These are phyloP conservation scores for Conringia planisiliqua DNA, from an alignment of 345 rosid species.

Conservation along the genomic window DNA sequence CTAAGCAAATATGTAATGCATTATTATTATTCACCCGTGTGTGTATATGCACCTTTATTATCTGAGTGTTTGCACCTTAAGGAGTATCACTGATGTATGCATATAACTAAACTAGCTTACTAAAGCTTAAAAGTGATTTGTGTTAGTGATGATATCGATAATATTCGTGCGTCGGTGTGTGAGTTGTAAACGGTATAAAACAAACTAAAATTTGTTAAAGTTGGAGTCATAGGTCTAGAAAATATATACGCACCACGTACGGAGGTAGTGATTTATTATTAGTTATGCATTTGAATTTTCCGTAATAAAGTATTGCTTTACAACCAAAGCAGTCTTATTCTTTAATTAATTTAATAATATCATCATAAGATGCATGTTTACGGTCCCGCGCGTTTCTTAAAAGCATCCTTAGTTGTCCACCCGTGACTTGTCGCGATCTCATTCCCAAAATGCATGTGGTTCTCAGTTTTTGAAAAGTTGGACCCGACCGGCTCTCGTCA, in stretches of 20 bases:
- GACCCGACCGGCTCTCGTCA: too few species aligned
- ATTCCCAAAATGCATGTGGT: too few species aligned
- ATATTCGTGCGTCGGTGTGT: too few species aligned
- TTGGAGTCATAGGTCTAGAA: not conserved
- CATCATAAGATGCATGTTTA: too few species aligned
- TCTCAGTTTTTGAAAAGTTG: too few species aligned
- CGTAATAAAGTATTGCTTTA: not conserved
- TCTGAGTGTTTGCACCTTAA: not conserved
- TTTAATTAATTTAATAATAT: too few species aligned
- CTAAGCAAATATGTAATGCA: slow-evolving; percentile 16
- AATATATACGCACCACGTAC: not conserved
- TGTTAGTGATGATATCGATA: too few species aligned
- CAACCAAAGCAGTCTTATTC: not conserved
- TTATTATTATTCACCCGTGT: not conserved
- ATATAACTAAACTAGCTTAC: not conserved
- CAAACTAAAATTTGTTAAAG: not conserved
- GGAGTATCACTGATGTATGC: not conserved
- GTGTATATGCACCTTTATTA: not conserved
- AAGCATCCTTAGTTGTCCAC: too few species aligned
- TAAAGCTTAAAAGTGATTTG: not conserved
- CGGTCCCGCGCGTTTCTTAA: too few species aligned
- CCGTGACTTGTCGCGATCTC: not conserved
- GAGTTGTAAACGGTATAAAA: not conserved
- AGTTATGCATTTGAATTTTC: not conserved
- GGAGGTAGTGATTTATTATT: not conserved